Evolutionary conservation across 1,284 basidiomycete species (phyloP), one percentile per base, ranked within the genome.

Genomic region (Jaminaea rosea): DNA sequence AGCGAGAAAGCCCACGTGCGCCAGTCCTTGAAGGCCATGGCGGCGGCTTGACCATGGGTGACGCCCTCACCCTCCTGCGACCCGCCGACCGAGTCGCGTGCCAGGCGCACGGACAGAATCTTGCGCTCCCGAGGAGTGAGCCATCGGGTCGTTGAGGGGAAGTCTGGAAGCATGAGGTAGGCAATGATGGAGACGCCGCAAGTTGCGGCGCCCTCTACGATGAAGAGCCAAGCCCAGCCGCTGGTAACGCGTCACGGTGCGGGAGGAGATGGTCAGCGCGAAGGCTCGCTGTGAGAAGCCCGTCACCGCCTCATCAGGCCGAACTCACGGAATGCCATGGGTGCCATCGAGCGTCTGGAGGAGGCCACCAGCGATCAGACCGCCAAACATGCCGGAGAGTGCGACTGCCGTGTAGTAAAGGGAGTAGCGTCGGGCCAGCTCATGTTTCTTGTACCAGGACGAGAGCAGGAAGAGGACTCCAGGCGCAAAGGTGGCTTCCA

Each of bases 381-480:
- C 56, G 17, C 59, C 53, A 49, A 52, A 56, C 11, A 19, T 45
- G 47, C 36, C 63, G 24, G 50, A 68, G 32, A 59, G 9, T 19
- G 52, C 19, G 11, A 44, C 76, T 7, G 76, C 77, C 0, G 69
- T 70, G 56, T 78, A 78, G 73, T 77, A 78, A 2, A 78, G 50
- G 29, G 75, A 75, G 48, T 77, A 65, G 3, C 78, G 73, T 50
- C 76, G 75, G 19, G 76, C 74, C 13, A 78, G 59, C 49, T 79
- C 77, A 0, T 47, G 39, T 59, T 76, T 76, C 29, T 65, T 75
- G 68, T 78, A 78, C 72, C 72, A 77, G 10, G 52, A 41, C 0
- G 58, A 54, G 15, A 65, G 62, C 64, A 75, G 63, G 68, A 74
- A 49, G 10, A 72, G 69, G 15, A 49, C 53, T n/a, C 59, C 52